Evolutionary conservation across 805 yeast genomes (phyloP).

Genomic region (Myxozyma geophila): DNA sequence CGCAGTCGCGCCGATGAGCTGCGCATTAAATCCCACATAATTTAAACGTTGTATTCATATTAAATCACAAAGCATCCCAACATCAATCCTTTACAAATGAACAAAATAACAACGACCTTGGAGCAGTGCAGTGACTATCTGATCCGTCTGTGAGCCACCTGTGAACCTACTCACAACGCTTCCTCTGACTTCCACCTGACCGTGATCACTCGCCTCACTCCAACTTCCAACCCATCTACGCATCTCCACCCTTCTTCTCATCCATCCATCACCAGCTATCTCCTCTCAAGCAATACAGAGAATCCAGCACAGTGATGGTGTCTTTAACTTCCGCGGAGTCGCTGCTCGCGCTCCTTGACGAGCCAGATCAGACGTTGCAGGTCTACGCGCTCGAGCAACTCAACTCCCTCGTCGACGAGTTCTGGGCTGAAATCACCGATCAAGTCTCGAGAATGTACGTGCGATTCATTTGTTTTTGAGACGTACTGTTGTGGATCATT

Average conservation of each 20-base stretch:
- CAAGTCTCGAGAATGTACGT: slow-evolving; percentile 68
- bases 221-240: background rate
- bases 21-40: too few species aligned
- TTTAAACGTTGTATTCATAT: too few species aligned
- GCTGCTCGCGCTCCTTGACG: slow-evolving; percentile 84
- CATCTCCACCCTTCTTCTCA: background rate
- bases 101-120: too few species aligned
- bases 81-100: too few species aligned
- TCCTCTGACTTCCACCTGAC: slow-evolving; percentile 15
- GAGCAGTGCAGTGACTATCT: too few species aligned
- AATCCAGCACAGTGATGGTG: slow-evolving; percentile 21
- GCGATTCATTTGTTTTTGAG: background rate
- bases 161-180: background rate
- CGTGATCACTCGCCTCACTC: background rate
- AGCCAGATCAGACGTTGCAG: slow-evolving; percentile 75
- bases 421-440: slow-evolving; percentile 98
- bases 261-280: background rate
- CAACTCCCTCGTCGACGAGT: slow-evolving; percentile 80
- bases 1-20: too few species aligned
- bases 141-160: too few species aligned
- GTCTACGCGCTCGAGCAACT: slow-evolving; percentile 83
- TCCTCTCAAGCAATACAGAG: background rate
- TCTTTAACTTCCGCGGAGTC: slow-evolving; percentile 83
- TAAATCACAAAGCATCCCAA: too few species aligned
- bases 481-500: background rate